Evolutionary conservation across 805 yeast species (phyloP).

Genomic region (Starmerella riodocensis): DNA sequence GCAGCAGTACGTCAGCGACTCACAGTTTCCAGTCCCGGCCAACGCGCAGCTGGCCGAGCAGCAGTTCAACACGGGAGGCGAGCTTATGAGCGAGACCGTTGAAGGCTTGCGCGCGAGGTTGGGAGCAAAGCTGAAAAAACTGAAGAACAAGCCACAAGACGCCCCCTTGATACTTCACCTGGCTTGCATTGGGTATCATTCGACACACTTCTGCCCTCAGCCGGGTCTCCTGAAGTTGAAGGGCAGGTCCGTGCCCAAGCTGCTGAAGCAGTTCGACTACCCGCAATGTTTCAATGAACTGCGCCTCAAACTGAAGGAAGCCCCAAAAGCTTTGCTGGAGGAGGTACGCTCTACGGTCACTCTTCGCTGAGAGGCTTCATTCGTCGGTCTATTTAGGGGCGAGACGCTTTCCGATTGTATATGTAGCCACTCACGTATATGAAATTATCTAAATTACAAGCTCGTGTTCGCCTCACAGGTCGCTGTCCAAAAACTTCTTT

Average conservation of each 20-base stretch:
- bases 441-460: too few relatives aligned
- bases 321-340: background rate
- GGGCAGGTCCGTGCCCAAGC: slow-evolving; percentile 25
- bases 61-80: slow-evolving; percentile 8
- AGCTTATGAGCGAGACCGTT: slow-evolving; percentile 5
- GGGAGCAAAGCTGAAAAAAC: slow-evolving; percentile 7
- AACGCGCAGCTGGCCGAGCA: slow-evolving; percentile 3
- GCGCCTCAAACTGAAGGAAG: slow-evolving; percentile 7
- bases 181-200: slow-evolving; percentile 20
- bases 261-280: slow-evolving; percentile 21
- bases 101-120: slow-evolving; percentile 5
- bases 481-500: slow-evolving; percentile 1
- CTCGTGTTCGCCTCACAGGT: background rate
- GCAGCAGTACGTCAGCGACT: slow-evolving; percentile 19
- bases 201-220: slow-evolving; percentile 4
- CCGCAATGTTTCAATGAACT: slow-evolving; percentile 18
- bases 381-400: too few relatives aligned
- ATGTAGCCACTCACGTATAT: too few relatives aligned
- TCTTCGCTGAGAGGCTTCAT: too few relatives aligned
- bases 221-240: slow-evolving; percentile 19
- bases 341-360: too few relatives aligned
- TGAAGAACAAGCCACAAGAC: slow-evolving; percentile 16
- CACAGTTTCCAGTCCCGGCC: slow-evolving; percentile 12
- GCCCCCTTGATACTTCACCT: slow-evolving; percentile 23
- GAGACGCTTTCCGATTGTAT: too few relatives aligned